Conservation (phyloP, 2,329 filamentous ascomycete species). For the Coleophoma cylindrospora region DNA sequence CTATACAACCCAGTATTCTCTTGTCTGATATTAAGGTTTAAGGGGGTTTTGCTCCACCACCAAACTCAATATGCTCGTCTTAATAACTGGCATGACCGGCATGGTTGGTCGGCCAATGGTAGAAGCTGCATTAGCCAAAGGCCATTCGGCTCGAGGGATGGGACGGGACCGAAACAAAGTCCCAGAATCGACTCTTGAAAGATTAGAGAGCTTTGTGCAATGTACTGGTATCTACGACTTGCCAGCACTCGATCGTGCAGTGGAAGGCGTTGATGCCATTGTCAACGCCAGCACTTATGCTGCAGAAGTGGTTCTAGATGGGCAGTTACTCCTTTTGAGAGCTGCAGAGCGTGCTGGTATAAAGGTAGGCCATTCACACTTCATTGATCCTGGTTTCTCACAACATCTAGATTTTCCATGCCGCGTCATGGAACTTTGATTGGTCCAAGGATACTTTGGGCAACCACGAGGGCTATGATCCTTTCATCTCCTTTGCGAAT, state of each 20-base stretch:
- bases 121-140: neutral
- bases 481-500: no score
- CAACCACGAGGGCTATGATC: constrained; percentile 28
- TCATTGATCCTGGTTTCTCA: no score
- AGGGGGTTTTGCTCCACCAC: no score
- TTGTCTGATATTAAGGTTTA: no score
- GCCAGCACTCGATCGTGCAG: constrained; percentile 26
- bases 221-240: constrained; percentile 15
- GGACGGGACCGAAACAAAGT: neutral
- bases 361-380: neutral
- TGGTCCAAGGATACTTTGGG: constrained; percentile 25
- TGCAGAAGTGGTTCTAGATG: constrained; percentile 26
- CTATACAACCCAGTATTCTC: no score
- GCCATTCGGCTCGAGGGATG: neutral
- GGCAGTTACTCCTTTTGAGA: constrained; percentile 29
- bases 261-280: constrained; percentile 29
- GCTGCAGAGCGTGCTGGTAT: constrained; percentile 30
- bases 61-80: neutral
- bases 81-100: neutral
- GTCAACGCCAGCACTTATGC: constrained; percentile 24
- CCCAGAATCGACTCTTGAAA: neutral
- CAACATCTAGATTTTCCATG: constrained; percentile 16
- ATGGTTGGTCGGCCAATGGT: neutral
- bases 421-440: constrained; percentile 27
- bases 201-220: neutral